Evolutionary conservation across 257 asterid species (phyloP).

Genomic region (Thymus quinquecostatus): DNA sequence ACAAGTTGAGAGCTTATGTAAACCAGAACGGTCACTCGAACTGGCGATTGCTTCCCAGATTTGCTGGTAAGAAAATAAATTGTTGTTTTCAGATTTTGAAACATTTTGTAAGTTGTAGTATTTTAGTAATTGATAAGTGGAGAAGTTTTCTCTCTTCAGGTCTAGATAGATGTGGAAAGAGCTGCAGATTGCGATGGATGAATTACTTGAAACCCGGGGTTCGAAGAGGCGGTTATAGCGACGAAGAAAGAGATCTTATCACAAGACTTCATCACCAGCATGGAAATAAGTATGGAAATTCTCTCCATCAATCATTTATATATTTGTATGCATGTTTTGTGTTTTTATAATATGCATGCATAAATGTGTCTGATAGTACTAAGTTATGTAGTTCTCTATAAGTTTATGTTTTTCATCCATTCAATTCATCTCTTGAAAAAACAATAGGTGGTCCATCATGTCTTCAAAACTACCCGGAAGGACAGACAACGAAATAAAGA

Average conservation of each 20-base stretch:
- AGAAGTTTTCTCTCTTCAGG: neutral
- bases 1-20: neutral
- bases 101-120: too few relatives aligned
- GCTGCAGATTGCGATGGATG: neutral
- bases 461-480: neutral
- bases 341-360: too few relatives aligned
- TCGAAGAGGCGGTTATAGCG: neutral
- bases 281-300: neutral
- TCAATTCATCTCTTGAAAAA: too few relatives aligned
- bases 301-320: neutral
- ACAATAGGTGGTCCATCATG: neutral
- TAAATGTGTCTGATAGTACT: too few relatives aligned
- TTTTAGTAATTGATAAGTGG: too few relatives aligned
- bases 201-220: neutral
- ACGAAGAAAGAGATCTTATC: neutral
- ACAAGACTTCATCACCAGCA: neutral
- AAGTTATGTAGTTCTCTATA: too few relatives aligned
- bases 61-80: neutral
- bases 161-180: neutral
- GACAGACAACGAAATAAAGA: neutral
- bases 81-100: too few relatives aligned
- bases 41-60: conserved; percentile 8
- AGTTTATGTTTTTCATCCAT: too few relatives aligned
- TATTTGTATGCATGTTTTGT: too few relatives aligned
- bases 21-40: neutral